These are phyloP conservation scores for Ophiocordyceps camponoti-leonardi DNA, from an alignment of 2,329 filamentous ascomycete species.

Conservation along the genomic window DNA sequence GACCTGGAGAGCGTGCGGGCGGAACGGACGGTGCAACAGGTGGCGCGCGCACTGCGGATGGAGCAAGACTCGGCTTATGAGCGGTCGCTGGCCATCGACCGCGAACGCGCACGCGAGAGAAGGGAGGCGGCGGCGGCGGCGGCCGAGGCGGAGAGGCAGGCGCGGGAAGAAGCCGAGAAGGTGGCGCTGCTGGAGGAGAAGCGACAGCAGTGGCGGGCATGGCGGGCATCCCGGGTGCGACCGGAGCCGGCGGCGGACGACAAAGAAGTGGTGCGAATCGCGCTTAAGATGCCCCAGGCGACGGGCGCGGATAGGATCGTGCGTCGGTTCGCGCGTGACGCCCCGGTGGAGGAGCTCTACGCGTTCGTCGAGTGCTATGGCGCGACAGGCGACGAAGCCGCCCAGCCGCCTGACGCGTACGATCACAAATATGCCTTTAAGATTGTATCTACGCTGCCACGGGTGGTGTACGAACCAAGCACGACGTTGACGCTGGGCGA, in stretches of 20 bases:
- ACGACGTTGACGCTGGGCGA: slow-evolving; percentile 48
- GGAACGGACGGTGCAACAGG: slow-evolving; percentile 62
- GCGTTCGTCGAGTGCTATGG: slow-evolving; percentile 91
- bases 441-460: slow-evolving; percentile 71
- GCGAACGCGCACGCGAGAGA: slow-evolving; percentile 63
- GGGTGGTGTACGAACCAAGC: slow-evolving; percentile 60
- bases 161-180: slow-evolving; percentile 42
- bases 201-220: slow-evolving; percentile 55
- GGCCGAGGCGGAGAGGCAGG: slow-evolving; percentile 46
- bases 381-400: slow-evolving; percentile 39
- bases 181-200: slow-evolving; percentile 29
- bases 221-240: slow-evolving; percentile 53
- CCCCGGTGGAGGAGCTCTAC: slow-evolving; percentile 74
- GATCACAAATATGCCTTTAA: slow-evolving; percentile 72
- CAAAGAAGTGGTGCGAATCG: slow-evolving; percentile 57
- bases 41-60: slow-evolving; percentile 62
- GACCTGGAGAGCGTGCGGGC: slow-evolving; percentile 60
- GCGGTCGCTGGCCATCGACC: slow-evolving; percentile 70
- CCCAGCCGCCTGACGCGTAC: slow-evolving; percentile 32
- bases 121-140: slow-evolving; percentile 60
- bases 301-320: slow-evolving; percentile 56
- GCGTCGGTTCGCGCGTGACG: slow-evolving; percentile 52
- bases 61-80: slow-evolving; percentile 93
- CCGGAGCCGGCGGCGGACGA: slow-evolving; percentile 46
- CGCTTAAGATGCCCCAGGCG: slow-evolving; percentile 42